Conservation (phyloP, 1,284 basidiomycete genomes). For the Leccinum glutinopallens region DNA sequence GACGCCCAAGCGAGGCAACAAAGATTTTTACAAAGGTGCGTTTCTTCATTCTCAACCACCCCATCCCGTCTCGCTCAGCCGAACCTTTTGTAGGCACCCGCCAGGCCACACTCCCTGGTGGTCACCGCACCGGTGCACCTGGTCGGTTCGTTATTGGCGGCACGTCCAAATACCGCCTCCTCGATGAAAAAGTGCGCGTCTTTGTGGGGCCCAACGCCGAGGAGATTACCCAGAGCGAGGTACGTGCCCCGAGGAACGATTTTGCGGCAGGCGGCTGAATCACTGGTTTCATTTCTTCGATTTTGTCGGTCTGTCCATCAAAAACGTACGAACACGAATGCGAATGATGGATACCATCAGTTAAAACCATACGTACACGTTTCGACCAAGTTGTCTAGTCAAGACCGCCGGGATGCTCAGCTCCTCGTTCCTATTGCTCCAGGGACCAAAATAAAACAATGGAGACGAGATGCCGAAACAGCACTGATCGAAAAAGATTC, state of each 20-base stretch:
- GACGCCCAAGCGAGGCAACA: constrained; percentile 85
- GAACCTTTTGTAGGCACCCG: constrained; percentile 64
- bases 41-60: constrained; percentile 2
- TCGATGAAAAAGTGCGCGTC: constrained; percentile 82
- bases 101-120: constrained; percentile 79
- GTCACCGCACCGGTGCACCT: constrained; percentile 85
- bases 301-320: not conserved
- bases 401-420: constrained; percentile 31
- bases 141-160: constrained; percentile 79
- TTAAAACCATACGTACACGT: constrained; percentile 48
- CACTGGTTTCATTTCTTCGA: not conserved
- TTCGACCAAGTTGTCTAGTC: constrained; percentile 25
- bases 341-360: constrained; percentile 28
- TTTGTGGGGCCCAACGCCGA: constrained; percentile 80
- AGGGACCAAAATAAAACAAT: constrained; percentile 32
- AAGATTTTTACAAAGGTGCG: constrained; percentile 91
- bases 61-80: constrained; percentile 5
- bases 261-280: not conserved
- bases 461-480: constrained; percentile 27
- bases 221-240: constrained; percentile 61
- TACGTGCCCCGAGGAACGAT: constrained; percentile 41
- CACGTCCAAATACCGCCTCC: constrained; percentile 74
- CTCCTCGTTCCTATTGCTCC: constrained; percentile 30
- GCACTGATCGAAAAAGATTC: constrained; percentile 1
- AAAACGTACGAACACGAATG: not conserved